A percentile compares a stretch with the other conserved stretches of the same genome.
phyloP scores from a whole-genome alignment of 805 yeast species.

The Tetrapisispora taiwanensis region DNA sequence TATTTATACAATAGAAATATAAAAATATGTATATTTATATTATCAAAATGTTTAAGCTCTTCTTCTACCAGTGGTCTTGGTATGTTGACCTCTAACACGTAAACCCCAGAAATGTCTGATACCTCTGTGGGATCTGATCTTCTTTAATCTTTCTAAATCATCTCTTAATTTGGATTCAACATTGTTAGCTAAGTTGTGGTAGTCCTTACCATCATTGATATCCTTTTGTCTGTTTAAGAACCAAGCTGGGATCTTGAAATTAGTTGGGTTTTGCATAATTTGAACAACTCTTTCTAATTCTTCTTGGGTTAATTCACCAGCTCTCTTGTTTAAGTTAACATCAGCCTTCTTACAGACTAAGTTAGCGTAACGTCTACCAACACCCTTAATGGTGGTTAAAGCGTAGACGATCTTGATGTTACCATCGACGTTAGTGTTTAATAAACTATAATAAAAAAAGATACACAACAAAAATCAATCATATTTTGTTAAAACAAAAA shows the following conservation, averaged over 20 bases:
- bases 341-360: slow-evolving; percentile 99
- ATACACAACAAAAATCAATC: slow-evolving; percentile 4
- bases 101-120: slow-evolving; percentile 99
- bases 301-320: slow-evolving; percentile 99
- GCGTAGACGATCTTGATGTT: slow-evolving; percentile 99
- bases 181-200: slow-evolving; percentile 98
- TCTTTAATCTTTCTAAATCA: slow-evolving; percentile 99
- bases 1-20: slow-evolving; percentile 3
- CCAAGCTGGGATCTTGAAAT: slow-evolving; percentile 99
- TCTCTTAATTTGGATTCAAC: slow-evolving; percentile 99
- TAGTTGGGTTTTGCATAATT: slow-evolving; percentile 99
- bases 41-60: slow-evolving; percentile 24
- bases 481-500: no score
- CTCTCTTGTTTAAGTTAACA: slow-evolving; percentile 96
- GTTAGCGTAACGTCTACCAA: slow-evolving; percentile 99
- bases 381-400: slow-evolving; percentile 99
- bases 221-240: slow-evolving; percentile 99
- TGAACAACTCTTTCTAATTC: slow-evolving; percentile 99
- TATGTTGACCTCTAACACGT: slow-evolving; percentile 99
- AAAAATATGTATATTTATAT: neutral
- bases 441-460: slow-evolving; percentile 53
- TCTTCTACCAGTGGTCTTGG: slow-evolving; percentile 99
- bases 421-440: slow-evolving; percentile 99
- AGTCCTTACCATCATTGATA: slow-evolving; percentile 96
- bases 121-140: slow-evolving; percentile 99